phyloP scores from a whole-genome alignment of 305 asterid species.

The Solanum hybrid region DNA sequence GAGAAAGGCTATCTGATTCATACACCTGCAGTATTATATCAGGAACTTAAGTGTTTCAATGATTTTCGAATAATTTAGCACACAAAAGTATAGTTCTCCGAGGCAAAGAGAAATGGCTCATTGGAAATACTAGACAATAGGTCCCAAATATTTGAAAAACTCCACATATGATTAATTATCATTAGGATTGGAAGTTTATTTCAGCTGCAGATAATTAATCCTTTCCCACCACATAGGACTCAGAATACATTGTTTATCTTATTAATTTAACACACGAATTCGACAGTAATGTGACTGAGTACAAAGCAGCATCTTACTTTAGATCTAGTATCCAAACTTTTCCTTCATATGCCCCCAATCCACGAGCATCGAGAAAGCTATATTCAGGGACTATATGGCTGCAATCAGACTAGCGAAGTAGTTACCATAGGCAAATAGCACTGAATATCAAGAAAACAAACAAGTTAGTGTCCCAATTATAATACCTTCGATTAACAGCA shows the following conservation, averaged over 20 bases:
- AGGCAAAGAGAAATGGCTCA: not conserved
- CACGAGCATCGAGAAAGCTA: constrained; percentile 48
- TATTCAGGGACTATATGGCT: constrained; percentile 81
- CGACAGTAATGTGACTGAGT: not conserved
- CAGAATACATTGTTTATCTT: not conserved
- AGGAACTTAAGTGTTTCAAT: not conserved
- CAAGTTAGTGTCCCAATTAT: not conserved
- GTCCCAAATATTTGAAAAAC: not conserved
- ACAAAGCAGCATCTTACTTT: constrained; percentile 31
- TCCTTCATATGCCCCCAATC: constrained; percentile 39
- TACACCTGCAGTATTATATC: constrained; percentile 36
- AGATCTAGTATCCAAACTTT: constrained; percentile 49
- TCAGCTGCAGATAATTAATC: not conserved
- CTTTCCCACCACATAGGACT: not conserved
- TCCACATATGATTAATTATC: too few relatives aligned
- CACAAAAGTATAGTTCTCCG: not conserved
- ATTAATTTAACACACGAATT: not conserved
- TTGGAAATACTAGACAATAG: not conserved
- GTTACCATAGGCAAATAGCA: not conserved
- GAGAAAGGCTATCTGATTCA: constrained; percentile 64
- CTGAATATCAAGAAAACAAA: not conserved
- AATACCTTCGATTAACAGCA: constrained; percentile 61
- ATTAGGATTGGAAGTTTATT: too few relatives aligned
- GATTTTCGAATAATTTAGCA: not conserved
- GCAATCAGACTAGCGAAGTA: constrained; percentile 6